Evolutionary conservation across 306 rosid genomes (phyloP), one percentile per base, ranked within the genome.

Genomic region (Cicer arietinum): DNA sequence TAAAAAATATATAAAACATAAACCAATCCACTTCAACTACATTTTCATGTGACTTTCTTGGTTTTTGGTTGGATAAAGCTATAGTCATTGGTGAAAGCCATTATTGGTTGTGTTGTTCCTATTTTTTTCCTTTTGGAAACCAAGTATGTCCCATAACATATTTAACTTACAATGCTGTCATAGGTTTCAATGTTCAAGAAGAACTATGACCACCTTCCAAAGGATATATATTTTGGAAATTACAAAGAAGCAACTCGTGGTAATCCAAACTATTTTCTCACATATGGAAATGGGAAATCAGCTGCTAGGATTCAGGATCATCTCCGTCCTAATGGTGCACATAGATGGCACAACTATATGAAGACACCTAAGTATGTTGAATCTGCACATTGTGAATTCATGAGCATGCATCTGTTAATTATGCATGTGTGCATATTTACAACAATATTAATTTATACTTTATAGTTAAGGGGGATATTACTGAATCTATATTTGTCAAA

Each of bases 301-400:
- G 98, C 97, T 78, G 99, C 99, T 67, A 90, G 99, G 79, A 63
- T 95, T 72, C 91, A 88, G 82, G 97, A 92, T 71, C 98, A 95
- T 87, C 99, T 95, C 59, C 99, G 97, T 69, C 98, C 99, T 20
- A 90, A 95, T 67, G 99, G 98, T 63, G 99, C 99, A 83, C 99
- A 95, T 75, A 88, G 97, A 86, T 94, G 98, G 98, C 97, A 94
- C 85, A 94, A 94, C 83, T 91, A 91, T 81, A 91, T 94, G 98
- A 94, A 91, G 88, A 58, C 94, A 7, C 98, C 97, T 14, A 80
- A 81, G 98, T 94, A 91, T 67, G 91, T 71, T 74, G 52, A 40
- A 74, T 79, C 76, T 73, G 50, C 73, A 45, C 56, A 43, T 62
- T 71, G 40, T 53, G 74, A n/a, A n/a, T 70, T 67, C 44, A 73